A percentile compares a stretch with the other conserved stretches of the same genome.
Conservation (phyloP, 495 filamentous ascomycete species). For the Clavariopsis aquatica region DNA sequence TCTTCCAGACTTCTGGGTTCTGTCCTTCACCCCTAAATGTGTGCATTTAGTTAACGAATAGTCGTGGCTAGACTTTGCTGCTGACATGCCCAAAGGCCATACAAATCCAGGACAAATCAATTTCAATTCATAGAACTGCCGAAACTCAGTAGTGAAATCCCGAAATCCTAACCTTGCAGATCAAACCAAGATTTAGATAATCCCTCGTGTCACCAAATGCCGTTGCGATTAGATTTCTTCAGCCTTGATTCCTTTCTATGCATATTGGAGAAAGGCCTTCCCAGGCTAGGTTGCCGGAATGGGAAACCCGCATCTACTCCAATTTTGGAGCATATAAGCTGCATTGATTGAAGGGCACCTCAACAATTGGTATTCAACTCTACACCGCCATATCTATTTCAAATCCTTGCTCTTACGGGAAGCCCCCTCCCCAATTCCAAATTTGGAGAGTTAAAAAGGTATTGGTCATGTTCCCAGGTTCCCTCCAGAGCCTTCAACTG, state of each 20-base stretch:
- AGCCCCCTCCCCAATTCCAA: no score
- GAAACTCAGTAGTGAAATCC: neutral
- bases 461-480: neutral
- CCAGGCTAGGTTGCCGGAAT: neutral
- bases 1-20: neutral
- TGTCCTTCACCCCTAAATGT: neutral
- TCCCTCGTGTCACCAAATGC: neutral
- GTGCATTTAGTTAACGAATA: neutral
- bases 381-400: neutral
- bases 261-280: neutral
- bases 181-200: neutral
- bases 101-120: neutral
- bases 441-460: no score
- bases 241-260: neutral
- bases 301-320: neutral
- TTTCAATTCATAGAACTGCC: neutral
- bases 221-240: neutral
- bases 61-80: neutral
- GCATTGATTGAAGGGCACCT: neutral
- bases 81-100: neutral
- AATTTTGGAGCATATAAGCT: constrained; percentile 8
- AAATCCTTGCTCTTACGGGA: no score
- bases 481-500: neutral
- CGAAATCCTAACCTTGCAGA: neutral
- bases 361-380: neutral